These are phyloP conservation scores for Coemansia sp. DNA, from an alignment of 192 early-diverging fungal genomes.

Conservation along the genomic window DNA sequence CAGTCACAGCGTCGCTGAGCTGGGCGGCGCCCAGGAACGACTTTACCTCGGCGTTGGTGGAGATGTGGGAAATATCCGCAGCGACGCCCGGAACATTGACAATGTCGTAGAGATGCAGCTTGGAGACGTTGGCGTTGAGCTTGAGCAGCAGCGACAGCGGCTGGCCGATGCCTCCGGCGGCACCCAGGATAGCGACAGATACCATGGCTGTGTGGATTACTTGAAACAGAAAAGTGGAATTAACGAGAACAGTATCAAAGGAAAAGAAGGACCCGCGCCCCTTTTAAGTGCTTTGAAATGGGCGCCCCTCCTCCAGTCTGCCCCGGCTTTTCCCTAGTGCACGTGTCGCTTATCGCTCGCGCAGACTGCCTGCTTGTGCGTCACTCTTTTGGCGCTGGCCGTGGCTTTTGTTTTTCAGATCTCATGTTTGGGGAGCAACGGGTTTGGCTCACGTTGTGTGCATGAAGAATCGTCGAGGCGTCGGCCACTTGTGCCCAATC, in stretches of 20 bases:
- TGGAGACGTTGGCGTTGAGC: conserved; percentile 79
- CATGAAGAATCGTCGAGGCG: neutral
- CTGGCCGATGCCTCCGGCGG: conserved; percentile 95
- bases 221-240: neutral
- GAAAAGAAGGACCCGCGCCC: neutral
- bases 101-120: conserved; percentile 93
- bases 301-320: neutral
- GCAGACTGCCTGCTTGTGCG: neutral
- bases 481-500: neutral
- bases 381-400: neutral
- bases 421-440: neutral
- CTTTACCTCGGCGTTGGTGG: conserved; percentile 74
- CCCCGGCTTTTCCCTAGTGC: conserved; percentile 1
- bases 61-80: conserved; percentile 91
- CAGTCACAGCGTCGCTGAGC: conserved; percentile 66
- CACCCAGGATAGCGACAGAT: conserved; percentile 62
- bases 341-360: neutral
- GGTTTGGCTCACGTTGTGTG: neutral
- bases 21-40: conserved; percentile 66
- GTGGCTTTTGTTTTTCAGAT: neutral
- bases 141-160: conserved; percentile 93
- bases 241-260: conserved; percentile 1
- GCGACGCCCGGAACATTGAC: conserved; percentile 97
- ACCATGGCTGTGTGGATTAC: neutral
- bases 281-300: neutral